Percentiles rank a stretch among this genome's conserved stretches.
These are phyloP conservation scores for Porcisia hertigi DNA, from an alignment of 208 protist genomes.

Conservation along the genomic window DNA sequence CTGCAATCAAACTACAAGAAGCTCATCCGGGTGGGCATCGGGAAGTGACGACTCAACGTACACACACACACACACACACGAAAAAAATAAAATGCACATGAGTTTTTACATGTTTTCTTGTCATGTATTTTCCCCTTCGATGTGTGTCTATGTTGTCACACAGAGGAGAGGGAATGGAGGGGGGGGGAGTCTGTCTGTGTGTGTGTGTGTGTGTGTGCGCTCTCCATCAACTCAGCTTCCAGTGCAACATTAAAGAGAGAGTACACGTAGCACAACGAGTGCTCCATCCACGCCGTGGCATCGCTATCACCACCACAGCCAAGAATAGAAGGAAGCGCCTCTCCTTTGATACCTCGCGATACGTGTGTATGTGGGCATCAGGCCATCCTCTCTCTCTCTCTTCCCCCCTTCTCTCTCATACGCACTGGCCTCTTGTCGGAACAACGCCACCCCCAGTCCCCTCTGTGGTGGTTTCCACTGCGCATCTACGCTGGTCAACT, in stretches of 20 bases:
- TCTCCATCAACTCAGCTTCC: no score
- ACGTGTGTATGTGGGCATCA: not conserved
- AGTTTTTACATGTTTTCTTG: no score
- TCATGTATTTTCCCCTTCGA: no score
- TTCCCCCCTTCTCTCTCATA: not conserved
- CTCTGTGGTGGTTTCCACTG: not conserved
- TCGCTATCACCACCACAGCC: not conserved
- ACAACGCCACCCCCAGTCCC: not conserved
- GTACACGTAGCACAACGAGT: no score
- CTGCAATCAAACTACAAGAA: no score
- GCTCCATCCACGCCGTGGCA: not conserved
- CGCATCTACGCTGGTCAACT: not conserved
- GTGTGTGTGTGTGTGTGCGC: no score
- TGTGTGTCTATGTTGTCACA: no score
- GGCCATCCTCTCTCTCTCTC: not conserved
- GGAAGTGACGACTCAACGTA: not conserved
- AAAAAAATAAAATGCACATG: no score
- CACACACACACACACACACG: not conserved
- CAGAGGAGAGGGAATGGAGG: no score
- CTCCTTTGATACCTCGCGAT: not conserved
- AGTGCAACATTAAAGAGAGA: no score
- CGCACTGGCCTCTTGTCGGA: not conserved
- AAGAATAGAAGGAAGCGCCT: not conserved
- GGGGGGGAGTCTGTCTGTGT: no score
- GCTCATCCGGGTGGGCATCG: no score